A percentile compares a stretch with the other conserved stretches of the same genome.
Conservation (phyloP, 2,329 filamentous ascomycete genomes). For the Davidsoniella virescens region DNA sequence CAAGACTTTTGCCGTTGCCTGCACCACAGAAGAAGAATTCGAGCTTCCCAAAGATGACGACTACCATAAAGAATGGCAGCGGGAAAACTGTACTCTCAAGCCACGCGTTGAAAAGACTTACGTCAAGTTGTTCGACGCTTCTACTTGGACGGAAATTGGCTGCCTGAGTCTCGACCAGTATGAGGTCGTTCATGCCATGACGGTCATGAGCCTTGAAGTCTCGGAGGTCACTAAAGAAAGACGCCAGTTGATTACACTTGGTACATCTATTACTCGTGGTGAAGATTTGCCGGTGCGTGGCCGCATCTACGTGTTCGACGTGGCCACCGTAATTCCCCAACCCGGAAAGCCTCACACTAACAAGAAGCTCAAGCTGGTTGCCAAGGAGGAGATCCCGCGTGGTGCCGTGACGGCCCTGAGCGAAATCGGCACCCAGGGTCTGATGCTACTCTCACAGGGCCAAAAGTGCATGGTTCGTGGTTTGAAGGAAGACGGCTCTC, state of each 20-base stretch:
- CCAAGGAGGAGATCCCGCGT: constrained; percentile 78
- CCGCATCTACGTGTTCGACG: constrained; percentile 75
- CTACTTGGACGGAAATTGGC: constrained; percentile 65
- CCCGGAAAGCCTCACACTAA: constrained; percentile 74
- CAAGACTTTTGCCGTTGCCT: constrained; percentile 61
- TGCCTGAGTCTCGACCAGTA: constrained; percentile 53
- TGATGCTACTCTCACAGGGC: constrained; percentile 79
- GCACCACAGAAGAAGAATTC: constrained; percentile 52
- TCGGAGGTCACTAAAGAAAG: constrained; percentile 84
- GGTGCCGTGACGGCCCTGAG: constrained; percentile 80
- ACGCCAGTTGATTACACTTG: constrained; percentile 65
- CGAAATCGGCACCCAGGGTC: constrained; percentile 71
- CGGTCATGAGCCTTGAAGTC: constrained; percentile 71
- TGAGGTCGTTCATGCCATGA: constrained; percentile 67
- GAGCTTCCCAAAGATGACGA: constrained; percentile 77
- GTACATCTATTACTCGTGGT: constrained; percentile 70
- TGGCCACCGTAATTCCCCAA: constrained; percentile 82
- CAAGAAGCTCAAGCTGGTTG: constrained; percentile 68
- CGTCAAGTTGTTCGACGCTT: constrained; percentile 63
- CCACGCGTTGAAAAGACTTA: constrained; percentile 57
- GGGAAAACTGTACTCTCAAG: constrained; percentile 45
- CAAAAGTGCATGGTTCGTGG: constrained; percentile 96
- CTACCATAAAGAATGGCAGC: constrained; percentile 63
- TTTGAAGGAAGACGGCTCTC: constrained; percentile 82
- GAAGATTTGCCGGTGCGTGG: constrained; percentile 82